A percentile compares a stretch with the other conserved stretches of the same genome.
phyloP scores from a whole-genome alignment of 2,329 filamentous ascomycete species.

The Alternaria arbusti region DNA sequence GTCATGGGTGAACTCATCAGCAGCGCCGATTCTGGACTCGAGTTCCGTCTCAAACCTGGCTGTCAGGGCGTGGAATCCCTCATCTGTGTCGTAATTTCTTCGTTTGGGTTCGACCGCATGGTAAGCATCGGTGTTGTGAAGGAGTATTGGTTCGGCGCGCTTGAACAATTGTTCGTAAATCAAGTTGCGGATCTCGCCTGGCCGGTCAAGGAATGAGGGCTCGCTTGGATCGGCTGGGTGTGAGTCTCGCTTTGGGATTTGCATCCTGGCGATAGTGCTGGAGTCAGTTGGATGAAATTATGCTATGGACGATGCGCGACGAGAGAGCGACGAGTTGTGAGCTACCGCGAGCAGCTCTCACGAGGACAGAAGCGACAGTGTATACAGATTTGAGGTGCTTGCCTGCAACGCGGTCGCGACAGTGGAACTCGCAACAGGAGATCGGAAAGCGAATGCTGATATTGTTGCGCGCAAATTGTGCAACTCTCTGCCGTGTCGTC shows the following conservation, averaged over 20 bases:
- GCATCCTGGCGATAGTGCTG: not conserved
- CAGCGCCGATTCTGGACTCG: not conserved
- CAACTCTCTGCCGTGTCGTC: not conserved
- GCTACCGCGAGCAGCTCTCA: not conserved
- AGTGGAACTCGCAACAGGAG: not conserved
- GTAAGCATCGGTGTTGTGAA: slow-evolving; percentile 5
- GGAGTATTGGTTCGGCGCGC: slow-evolving; percentile 6
- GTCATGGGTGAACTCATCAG: not conserved
- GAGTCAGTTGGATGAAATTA: not conserved
- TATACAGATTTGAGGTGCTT: no score
- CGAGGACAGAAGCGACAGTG: not conserved
- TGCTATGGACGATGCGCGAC: not conserved
- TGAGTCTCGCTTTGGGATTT: not conserved
- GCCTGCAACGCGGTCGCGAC: not conserved
- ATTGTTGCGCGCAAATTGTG: not conserved
- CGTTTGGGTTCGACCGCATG: not conserved
- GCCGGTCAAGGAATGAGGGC: not conserved
- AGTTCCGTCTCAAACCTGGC: not conserved
- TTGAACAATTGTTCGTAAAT: slow-evolving; percentile 17
- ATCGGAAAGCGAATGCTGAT: not conserved
- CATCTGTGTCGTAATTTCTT: not conserved
- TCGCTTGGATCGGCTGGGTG: not conserved
- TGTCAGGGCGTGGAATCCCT: not conserved
- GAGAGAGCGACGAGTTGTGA: not conserved
- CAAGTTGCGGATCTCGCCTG: slow-evolving; percentile 10